phyloP scores from a whole-genome alignment of 2,329 filamentous ascomycete species.

The Claviceps digitariae region DNA sequence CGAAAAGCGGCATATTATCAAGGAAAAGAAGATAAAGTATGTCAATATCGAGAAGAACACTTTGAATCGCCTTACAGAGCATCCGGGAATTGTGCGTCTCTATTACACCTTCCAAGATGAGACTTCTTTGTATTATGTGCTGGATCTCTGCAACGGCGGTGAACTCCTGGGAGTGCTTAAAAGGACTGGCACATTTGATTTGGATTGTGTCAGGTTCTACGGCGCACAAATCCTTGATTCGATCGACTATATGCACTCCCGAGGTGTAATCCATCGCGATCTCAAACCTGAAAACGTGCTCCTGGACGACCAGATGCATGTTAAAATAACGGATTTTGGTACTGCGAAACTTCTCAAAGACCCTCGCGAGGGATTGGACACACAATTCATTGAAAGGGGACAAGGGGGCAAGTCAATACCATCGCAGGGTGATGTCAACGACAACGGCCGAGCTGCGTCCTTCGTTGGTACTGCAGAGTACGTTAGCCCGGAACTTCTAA shows the following conservation, averaged over 20 bases:
- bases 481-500: constrained; percentile 92
- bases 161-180: constrained; percentile 88
- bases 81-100: constrained; percentile 87
- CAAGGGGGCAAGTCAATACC: constrained; percentile 10
- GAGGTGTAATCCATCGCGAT: constrained; percentile 91
- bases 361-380: constrained; percentile 27
- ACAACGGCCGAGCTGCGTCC: constrained; percentile 69
- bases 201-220: constrained; percentile 90
- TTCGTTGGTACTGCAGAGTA: constrained; percentile 98
- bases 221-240: constrained; percentile 91
- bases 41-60: constrained; percentile 99
- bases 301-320: constrained; percentile 87
- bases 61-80: constrained; percentile 86
- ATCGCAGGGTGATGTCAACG: constrained; percentile 27
- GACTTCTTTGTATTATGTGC: constrained; percentile 86
- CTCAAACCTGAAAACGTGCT: constrained; percentile 95
- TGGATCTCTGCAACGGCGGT: constrained; percentile 84
- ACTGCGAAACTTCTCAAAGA: constrained; percentile 75
- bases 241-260: constrained; percentile 95
- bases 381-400: constrained; percentile 25
- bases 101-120: constrained; percentile 99
- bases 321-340: constrained; percentile 98
- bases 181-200: constrained; percentile 85
- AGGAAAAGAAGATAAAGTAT: constrained; percentile 99
- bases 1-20: constrained; percentile 98